These are phyloP conservation scores for Macrocybe gigantea DNA, from an alignment of 768 basidiomycete species.

Conservation along the genomic window DNA sequence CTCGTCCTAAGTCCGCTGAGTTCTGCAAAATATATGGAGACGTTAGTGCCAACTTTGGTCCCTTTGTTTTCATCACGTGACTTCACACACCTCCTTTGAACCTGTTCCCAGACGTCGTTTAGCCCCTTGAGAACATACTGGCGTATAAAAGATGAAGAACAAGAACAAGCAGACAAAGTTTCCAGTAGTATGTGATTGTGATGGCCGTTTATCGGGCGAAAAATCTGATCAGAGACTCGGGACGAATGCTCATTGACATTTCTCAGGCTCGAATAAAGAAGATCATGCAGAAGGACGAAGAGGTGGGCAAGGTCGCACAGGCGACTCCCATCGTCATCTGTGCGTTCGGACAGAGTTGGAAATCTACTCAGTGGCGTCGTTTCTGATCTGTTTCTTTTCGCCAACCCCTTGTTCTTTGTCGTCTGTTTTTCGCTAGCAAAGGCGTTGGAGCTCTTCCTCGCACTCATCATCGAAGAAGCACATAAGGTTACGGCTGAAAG, in stretches of 20 bases:
- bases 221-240: neutral
- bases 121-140: too few species aligned
- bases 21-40: too few species aligned
- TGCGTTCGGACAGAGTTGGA: conserved; percentile 33
- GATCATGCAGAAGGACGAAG: conserved; percentile 99
- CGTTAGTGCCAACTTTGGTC: too few species aligned
- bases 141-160: conserved; percentile 58
- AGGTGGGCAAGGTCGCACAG: conserved; percentile 96
- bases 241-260: neutral
- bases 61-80: too few species aligned
- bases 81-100: too few species aligned
- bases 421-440: conserved; percentile 53
- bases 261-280: conserved; percentile 93
- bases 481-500: conserved; percentile 73
- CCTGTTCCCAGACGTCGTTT: too few species aligned
- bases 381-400: neutral
- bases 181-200: conserved; percentile 60
- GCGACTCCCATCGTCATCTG: conserved; percentile 96
- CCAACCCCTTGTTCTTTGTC: neutral
- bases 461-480: conserved; percentile 75
- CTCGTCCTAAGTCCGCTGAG: too few species aligned
- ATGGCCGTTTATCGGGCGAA: neutral
- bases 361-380: neutral
- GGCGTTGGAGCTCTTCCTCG: conserved; percentile 89
- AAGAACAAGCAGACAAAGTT: conserved; percentile 91